Conservation (phyloP, 768 basidiomycete genomes). For the Xerocomellus chrysenteron region DNA sequence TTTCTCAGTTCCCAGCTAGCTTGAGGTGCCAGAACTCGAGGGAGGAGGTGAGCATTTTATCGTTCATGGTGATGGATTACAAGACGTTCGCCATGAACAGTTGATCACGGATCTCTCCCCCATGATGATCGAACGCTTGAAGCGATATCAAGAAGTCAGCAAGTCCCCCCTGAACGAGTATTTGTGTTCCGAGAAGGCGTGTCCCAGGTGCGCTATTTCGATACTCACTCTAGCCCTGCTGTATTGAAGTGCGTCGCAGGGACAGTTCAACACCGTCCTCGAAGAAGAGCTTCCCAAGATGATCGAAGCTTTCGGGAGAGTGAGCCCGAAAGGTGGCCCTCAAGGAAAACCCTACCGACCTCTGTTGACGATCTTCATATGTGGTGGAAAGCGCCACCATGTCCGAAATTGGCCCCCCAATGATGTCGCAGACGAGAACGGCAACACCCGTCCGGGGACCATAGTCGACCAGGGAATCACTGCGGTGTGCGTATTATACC, state of each 20-base stretch:
- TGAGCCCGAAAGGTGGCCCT: conserved; percentile 42
- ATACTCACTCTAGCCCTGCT: neutral
- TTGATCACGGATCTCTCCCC: conserved; percentile 64
- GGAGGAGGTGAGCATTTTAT: conserved; percentile 22
- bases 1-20: conserved; percentile 78
- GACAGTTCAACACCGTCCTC: conserved; percentile 68
- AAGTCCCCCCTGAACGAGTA: conserved; percentile 58
- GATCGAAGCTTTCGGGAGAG: conserved; percentile 51
- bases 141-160: conserved; percentile 54
- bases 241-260: conserved; percentile 39
- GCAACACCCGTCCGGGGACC: conserved; percentile 78
- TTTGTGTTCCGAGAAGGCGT: conserved; percentile 81
- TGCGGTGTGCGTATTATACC: conserved; percentile 45
- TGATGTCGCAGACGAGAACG: conserved; percentile 55
- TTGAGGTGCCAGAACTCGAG: conserved; percentile 56
- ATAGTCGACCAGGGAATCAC: conserved; percentile 81
- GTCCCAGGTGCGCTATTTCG: conserved; percentile 55
- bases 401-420: conserved; percentile 59
- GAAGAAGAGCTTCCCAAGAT: conserved; percentile 62
- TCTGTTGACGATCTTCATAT: conserved; percentile 68
- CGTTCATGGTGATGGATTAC: neutral
- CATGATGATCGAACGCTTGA: conserved; percentile 74
- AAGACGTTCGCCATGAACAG: conserved; percentile 35
- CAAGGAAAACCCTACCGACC: conserved; percentile 55
- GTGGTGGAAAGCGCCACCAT: conserved; percentile 71